These are phyloP conservation scores for Rubia balearica DNA, from an alignment of 305 asterid genomes.

Conservation along the genomic window DNA sequence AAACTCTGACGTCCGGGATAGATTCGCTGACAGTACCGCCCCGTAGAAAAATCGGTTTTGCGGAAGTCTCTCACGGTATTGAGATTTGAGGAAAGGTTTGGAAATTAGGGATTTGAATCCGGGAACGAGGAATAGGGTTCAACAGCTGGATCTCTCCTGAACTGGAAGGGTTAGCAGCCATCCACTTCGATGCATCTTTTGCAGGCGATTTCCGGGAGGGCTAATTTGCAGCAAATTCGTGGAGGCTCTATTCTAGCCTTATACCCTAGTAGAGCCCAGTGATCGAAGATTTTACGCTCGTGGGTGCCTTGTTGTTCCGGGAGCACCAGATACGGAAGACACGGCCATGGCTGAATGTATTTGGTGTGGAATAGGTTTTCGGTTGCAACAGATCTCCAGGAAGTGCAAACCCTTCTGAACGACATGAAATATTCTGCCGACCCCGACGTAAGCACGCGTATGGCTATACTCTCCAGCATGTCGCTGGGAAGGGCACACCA, in stretches of 20 bases:
- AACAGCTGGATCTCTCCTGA: neutral
- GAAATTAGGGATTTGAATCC: neutral
- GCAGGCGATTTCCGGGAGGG: neutral
- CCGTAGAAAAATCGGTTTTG: too few relatives aligned
- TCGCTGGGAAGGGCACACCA: neutral
- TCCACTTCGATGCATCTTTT: neutral
- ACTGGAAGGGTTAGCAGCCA: neutral
- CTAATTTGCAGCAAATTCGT: neutral
- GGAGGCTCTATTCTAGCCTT: too few relatives aligned
- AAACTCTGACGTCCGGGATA: neutral
- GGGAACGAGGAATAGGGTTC: neutral
- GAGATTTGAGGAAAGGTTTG: neutral
- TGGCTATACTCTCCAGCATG: neutral
- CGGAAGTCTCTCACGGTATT: too few relatives aligned
- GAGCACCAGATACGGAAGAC: neutral
- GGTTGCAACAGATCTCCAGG: neutral
- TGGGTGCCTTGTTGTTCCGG: neutral
- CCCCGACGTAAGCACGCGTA: neutral
- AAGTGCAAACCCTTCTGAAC: neutral
- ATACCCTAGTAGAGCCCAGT: too few relatives aligned
- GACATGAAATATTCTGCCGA: neutral
- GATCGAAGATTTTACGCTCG: neutral
- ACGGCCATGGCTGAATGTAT: neutral
- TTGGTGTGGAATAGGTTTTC: neutral
- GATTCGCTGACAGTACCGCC: neutral